Conservation (phyloP, 2,329 filamentous ascomycete genomes). For the Plenodomus lindquistii region DNA sequence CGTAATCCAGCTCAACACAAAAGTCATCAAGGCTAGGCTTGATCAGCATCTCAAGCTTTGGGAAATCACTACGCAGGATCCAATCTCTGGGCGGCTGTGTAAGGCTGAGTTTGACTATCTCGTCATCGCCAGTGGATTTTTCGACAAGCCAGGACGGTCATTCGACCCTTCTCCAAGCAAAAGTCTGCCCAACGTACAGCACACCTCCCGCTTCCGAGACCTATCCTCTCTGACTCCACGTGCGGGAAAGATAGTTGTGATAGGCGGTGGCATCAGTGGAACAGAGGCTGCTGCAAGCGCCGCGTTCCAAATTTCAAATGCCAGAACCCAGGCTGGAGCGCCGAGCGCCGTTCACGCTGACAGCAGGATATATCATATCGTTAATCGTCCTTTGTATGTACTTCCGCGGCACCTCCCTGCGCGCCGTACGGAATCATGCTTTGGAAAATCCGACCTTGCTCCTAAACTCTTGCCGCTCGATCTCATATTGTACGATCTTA, state of each 20-base stretch:
- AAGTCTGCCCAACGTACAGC: constrained; percentile 18
- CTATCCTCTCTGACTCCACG: constrained; percentile 20
- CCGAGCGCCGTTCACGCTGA: constrained; percentile 29
- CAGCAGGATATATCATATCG: constrained; percentile 68
- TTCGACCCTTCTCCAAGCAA: constrained; percentile 11
- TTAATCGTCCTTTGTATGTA: constrained; percentile 72
- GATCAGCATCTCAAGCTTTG: constrained; percentile 20
- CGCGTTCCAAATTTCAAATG: constrained; percentile 71
- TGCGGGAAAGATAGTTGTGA: constrained; percentile 67
- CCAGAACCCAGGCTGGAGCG: constrained; percentile 55
- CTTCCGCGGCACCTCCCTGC: constrained; percentile 59
- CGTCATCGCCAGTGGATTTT: constrained; percentile 76
- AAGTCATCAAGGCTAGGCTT: constrained; percentile 35
- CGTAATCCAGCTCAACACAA: constrained; percentile 54
- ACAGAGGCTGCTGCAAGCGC: constrained; percentile 75
- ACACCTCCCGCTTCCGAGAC: constrained; percentile 36
- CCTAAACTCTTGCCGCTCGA: constrained; percentile 72
- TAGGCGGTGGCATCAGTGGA: constrained; percentile 83
- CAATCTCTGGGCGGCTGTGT: constrained; percentile 8
- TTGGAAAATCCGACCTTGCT: constrained; percentile 47
- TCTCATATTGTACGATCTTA: constrained; percentile 71
- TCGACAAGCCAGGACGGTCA: constrained; percentile 50
- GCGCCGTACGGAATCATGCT: constrained; percentile 5
- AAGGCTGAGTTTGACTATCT: constrained; percentile 66
- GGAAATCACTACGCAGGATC: constrained; percentile 23